A percentile compares a stretch with the other conserved stretches of the same genome.
These are phyloP conservation scores for Chrysanthemum seticuspe DNA, from an alignment of 129 eudicot genomes.

Conservation along the genomic window DNA sequence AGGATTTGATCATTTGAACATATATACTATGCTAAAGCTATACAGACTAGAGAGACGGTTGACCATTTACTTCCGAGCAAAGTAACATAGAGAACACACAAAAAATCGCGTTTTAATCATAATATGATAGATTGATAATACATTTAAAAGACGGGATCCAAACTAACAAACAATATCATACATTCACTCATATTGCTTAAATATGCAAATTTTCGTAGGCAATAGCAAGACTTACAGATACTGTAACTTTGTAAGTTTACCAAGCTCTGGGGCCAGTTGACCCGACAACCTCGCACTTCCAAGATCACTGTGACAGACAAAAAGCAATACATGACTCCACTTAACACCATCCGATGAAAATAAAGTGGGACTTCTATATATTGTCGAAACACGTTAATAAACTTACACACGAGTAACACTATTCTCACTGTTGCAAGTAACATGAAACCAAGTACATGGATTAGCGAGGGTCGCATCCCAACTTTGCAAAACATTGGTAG, in stretches of 20 bases:
- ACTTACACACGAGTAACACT: slow-evolving; percentile 76
- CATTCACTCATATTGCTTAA: neutral
- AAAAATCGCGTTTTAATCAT: neutral
- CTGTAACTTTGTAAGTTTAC: slow-evolving; percentile 60
- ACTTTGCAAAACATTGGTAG: slow-evolving; percentile 69
- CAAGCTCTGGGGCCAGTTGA: slow-evolving; percentile 68
- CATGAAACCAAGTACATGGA: slow-evolving; percentile 97
- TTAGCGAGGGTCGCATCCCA: slow-evolving; percentile 76
- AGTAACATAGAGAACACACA: neutral
- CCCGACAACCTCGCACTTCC: slow-evolving; percentile 85
- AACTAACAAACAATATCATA: neutral
- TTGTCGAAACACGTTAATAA: neutral
- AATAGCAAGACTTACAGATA: slow-evolving; percentile 59
- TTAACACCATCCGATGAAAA: neutral
- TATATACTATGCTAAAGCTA: neutral
- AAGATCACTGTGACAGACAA: slow-evolving; percentile 56
- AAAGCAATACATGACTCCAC: neutral
- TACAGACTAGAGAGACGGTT: too few relatives aligned
- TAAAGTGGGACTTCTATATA: neutral
- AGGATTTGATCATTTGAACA: too few relatives aligned
- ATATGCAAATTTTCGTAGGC: neutral
- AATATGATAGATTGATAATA: neutral
- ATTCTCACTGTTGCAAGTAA: slow-evolving; percentile 59
- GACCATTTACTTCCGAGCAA: neutral
- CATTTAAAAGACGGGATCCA: neutral